phyloP scores from a whole-genome alignment of 257 asterid species.

The Capsicum chinense region DNA sequence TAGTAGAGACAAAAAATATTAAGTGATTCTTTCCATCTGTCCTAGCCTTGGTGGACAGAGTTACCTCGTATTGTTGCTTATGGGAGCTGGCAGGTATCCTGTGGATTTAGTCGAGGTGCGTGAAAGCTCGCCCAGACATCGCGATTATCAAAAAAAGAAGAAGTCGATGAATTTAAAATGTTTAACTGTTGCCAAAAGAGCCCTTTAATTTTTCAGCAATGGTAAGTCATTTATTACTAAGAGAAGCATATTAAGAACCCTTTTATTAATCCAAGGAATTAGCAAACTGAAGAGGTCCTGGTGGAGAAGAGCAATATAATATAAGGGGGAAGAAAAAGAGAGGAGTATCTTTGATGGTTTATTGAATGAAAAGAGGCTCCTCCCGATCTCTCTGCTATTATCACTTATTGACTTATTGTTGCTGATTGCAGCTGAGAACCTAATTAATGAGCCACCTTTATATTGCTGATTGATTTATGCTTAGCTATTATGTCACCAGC shows the following conservation, averaged over 20 bases:
- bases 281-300: conserved; percentile 1
- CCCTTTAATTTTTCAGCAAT: neutral
- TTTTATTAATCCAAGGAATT: neutral
- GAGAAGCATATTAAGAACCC: conserved; percentile 5
- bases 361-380: neutral
- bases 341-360: neutral
- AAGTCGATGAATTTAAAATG: neutral
- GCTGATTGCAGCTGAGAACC: neutral
- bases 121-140: too few relatives aligned
- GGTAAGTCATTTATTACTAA: neutral
- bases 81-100: too few relatives aligned
- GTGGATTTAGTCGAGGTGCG: too few relatives aligned
- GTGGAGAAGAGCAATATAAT: neutral
- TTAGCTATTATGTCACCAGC: neutral
- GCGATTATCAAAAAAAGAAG: neutral
- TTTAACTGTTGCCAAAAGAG: neutral
- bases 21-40: too few relatives aligned
- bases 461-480: neutral
- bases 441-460: neutral
- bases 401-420: neutral
- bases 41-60: too few relatives aligned
- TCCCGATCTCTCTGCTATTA: neutral
- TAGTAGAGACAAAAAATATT: too few relatives aligned
- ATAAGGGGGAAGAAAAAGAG: neutral
- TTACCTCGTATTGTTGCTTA: too few relatives aligned